Evolutionary conservation across 345 rosid species (phyloP).

Genomic region (Fremontodendron californicum): DNA sequence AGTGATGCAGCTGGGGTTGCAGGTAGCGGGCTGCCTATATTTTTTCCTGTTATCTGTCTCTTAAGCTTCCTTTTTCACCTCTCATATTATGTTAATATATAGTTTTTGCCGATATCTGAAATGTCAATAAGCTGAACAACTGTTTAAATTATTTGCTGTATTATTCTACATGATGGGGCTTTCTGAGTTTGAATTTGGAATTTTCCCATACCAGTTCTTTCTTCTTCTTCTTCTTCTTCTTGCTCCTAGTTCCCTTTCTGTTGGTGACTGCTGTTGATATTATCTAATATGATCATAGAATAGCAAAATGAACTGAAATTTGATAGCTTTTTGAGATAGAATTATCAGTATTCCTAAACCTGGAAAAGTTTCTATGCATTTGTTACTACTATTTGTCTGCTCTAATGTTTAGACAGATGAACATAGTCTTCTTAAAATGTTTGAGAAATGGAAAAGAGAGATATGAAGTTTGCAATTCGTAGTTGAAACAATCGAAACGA

Average conservation of each 20-base stretch:
- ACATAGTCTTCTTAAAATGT: neutral
- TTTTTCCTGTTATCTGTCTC: neutral
- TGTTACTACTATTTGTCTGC: neutral
- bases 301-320: neutral
- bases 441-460: neutral
- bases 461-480: neutral
- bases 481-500: neutral
- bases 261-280: neutral
- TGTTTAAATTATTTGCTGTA: neutral
- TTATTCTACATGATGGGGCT: neutral
- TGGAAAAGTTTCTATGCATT: neutral
- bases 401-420: neutral
- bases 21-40: constrained; percentile 28
- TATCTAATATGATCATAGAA: no score
- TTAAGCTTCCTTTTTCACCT: neutral
- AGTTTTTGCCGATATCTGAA: neutral
- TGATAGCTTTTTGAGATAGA: neutral
- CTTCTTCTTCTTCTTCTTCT: neutral
- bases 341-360: no score
- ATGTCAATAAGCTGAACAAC: neutral
- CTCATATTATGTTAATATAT: neutral
- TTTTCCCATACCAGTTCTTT: neutral
- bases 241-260: neutral
- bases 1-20: constrained; percentile 52
- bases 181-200: neutral